These are phyloP conservation scores for Entelexis paramagnoliae DNA, from an alignment of 1,139 yeast species.

Conservation along the genomic window DNA sequence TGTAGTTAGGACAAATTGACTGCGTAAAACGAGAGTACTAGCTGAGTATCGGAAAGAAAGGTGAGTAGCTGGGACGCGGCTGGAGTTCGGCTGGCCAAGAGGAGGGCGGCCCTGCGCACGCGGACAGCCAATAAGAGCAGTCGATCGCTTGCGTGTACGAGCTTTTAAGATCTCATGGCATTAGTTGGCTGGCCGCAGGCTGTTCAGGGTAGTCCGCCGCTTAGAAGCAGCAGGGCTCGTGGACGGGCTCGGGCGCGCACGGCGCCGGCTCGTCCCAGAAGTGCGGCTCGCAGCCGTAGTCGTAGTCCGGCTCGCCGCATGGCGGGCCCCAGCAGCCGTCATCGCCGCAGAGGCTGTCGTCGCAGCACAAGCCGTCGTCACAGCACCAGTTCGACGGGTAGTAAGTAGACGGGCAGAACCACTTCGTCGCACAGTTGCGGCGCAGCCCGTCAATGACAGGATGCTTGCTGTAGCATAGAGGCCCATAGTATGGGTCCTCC, in stretches of 20 bases:
- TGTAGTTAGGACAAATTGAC: not conserved
- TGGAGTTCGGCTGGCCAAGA: not conserved
- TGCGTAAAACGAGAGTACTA: conserved; percentile 6
- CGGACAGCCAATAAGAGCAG: not conserved
- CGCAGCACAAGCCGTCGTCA: conserved; percentile 12
- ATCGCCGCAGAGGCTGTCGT: conserved; percentile 6
- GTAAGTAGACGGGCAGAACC: conserved; percentile 18
- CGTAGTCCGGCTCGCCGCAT: not conserved
- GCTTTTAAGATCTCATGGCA: not conserved
- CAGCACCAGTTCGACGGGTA: conserved; percentile 16
- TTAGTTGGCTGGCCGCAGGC: not conserved
- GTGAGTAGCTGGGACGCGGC: not conserved
- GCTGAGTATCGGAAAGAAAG: not conserved
- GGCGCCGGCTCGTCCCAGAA: not conserved
- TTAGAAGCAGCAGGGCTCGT: not conserved
- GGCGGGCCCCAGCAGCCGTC: conserved; percentile 3
- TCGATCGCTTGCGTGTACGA: conserved; percentile 1
- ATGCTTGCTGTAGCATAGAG: conserved; percentile 6
- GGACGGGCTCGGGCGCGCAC: not conserved
- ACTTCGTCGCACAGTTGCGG: conserved; percentile 14
- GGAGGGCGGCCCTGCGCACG: not conserved
- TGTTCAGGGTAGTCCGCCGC: not conserved
- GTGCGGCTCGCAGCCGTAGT: not conserved
- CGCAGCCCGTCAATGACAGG: conserved; percentile 15
- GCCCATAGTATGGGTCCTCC: conserved; percentile 9